Base-by-base conservation (phyloP, 148 eudicot genomes). In the Diospyros kaki region DNA sequence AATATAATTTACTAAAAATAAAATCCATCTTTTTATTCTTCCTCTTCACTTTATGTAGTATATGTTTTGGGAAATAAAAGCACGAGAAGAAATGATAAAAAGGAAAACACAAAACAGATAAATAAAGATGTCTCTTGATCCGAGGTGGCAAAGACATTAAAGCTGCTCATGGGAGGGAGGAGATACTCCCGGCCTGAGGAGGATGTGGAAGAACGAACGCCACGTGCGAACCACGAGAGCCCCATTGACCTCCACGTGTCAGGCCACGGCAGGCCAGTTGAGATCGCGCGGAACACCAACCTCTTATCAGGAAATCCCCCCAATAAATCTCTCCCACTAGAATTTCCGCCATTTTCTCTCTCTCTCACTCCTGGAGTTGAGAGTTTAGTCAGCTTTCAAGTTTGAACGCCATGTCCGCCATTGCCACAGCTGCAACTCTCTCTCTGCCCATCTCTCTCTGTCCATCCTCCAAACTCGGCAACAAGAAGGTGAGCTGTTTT, bases 351-450 rank as follows among this genome's bases (percentile, higher is more conserved):
- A 66, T 61, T 15, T 52, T 73, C 77, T 69, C 56, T 53, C 46
- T 46, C 67, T 61, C 72, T 75, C 42, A 58, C 73, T 61, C 68
- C 50, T 7, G 42, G 17, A 9, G 14, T 68, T 28, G 28, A 28
- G 28, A 28, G 28, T 28, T 28, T 28, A 28, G 28, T 28, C 28
- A 28, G 28, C 14, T 59, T 68, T 71, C 67, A 69, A 44, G 67
- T 75, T 73, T 66, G 55, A 74, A 76, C 84, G 84, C 85, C 81
- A 93, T 93, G 98, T 76, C 88, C 52, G 80, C 87, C 77, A 64
- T 90, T 53, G 90, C 93, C 72, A 71, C 91, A n/a, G 91, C 90
- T 76, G 86, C 91, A 45, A 87, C 84, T 80, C 85, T 89, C 41
- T 87, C 90, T 77, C 85, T 91, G 6, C 98, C 98, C 2, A 75